Evolutionary conservation across 768 basidiomycete genomes (phyloP).

Genomic region (Tylopilus balloui): DNA sequence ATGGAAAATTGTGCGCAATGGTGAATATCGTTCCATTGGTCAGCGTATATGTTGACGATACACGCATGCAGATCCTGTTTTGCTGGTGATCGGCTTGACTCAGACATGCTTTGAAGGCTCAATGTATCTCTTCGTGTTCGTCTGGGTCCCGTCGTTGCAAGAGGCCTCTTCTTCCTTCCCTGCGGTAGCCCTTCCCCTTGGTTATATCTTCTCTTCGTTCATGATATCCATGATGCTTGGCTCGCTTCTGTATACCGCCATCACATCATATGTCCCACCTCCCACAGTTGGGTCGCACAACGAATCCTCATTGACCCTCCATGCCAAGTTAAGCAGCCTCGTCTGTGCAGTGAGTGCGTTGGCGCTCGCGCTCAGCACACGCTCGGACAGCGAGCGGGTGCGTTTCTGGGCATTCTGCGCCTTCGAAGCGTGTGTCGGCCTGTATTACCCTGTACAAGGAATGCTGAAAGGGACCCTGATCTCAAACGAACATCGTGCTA

Average conservation of each 20-base stretch:
- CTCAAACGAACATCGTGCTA: slow-evolving; percentile 68
- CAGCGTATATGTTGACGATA: not conserved
- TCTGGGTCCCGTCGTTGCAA: slow-evolving; percentile 76
- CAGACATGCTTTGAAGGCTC: slow-evolving; percentile 83
- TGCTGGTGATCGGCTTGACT: slow-evolving; percentile 63
- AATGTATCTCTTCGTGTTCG: slow-evolving; percentile 82
- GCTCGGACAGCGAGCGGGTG: slow-evolving; percentile 39
- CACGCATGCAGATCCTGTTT: slow-evolving; percentile 46
- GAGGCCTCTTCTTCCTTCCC: slow-evolving; percentile 43
- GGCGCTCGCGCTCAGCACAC: slow-evolving; percentile 48
- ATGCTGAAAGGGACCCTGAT: slow-evolving; percentile 66
- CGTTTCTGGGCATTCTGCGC: slow-evolving; percentile 72
- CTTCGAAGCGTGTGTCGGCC: slow-evolving; percentile 73
- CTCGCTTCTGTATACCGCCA: slow-evolving; percentile 60
- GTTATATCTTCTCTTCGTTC: slow-evolving; percentile 76
- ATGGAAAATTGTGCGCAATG: slow-evolving; percentile 51
- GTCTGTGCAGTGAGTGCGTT: slow-evolving; percentile 58
- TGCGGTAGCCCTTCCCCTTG: slow-evolving; percentile 51
- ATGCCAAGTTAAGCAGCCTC: slow-evolving; percentile 62
- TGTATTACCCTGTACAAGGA: slow-evolving; percentile 78
- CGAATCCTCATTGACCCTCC: slow-evolving; percentile 47
- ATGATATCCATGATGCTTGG: slow-evolving; percentile 84
- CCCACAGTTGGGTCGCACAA: slow-evolving; percentile 16
- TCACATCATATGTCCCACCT: slow-evolving; percentile 35
- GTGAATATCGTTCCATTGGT: slow-evolving; percentile 26